Conservation (phyloP, 2,329 filamentous ascomycete species). For the Teratosphaeria nubilosa region DNA sequence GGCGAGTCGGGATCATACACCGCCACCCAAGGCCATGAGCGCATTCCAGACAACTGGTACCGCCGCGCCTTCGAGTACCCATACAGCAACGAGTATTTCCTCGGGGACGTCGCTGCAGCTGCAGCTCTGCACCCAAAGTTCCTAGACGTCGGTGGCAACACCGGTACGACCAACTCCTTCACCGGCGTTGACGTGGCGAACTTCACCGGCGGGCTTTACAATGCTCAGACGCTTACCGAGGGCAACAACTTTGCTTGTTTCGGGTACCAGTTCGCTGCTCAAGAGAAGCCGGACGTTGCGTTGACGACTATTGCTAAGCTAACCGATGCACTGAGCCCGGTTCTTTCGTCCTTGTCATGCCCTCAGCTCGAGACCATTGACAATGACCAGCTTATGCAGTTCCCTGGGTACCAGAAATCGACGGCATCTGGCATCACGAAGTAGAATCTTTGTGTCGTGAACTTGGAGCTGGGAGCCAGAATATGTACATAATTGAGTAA, state of each 20-base stretch:
- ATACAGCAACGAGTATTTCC: conserved; percentile 25
- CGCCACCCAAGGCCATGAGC: conserved; percentile 13
- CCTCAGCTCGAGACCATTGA: conserved; percentile 19
- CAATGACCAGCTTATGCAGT: conserved; percentile 17
- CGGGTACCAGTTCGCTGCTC: conserved; percentile 25
- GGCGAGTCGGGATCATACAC: conserved; percentile 13
- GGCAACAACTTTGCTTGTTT: conserved; percentile 31
- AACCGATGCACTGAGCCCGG: conserved; percentile 6
- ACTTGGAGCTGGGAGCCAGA: background rate
- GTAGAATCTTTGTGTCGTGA: background rate
- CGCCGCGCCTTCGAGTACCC: conserved; percentile 16
- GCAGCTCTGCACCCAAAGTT: conserved; percentile 24
- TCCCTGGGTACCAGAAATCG: conserved; percentile 18
- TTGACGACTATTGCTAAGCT: conserved; percentile 2
- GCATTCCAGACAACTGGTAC: conserved; percentile 23
- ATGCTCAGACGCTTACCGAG: conserved; percentile 13
- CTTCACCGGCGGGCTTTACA: conserved; percentile 34
- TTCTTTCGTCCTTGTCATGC: conserved; percentile 15
- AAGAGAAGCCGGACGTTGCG: conserved; percentile 22
- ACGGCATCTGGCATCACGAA: background rate
- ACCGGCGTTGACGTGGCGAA: conserved; percentile 25
- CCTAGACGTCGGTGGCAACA: conserved; percentile 20
- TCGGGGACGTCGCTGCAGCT: conserved; percentile 12
- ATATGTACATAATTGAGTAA: background rate
- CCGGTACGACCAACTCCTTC: conserved; percentile 27